Evolutionary conservation across 768 basidiomycete genomes (phyloP).

Genomic region (Collybia sp.): DNA sequence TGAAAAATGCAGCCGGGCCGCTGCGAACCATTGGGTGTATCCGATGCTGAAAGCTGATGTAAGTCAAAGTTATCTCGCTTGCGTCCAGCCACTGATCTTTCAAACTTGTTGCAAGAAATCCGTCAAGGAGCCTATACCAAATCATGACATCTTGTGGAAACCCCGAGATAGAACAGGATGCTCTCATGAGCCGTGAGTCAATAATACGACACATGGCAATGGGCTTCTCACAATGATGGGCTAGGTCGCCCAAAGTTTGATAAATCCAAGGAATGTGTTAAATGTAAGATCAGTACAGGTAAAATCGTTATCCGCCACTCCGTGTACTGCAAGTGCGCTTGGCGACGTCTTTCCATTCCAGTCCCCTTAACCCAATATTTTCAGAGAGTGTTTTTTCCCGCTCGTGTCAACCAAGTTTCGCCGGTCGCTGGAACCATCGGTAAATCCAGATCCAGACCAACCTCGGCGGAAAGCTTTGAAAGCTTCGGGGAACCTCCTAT

Average conservation of each 20-base stretch:
- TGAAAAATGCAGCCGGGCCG: too few species aligned
- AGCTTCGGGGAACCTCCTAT: conserved; percentile 61
- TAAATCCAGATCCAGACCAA: conserved; percentile 53
- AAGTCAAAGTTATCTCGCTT: too few species aligned
- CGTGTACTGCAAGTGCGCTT: conserved; percentile 76
- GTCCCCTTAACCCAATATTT: background rate
- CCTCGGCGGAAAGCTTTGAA: conserved; percentile 56
- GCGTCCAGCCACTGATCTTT: too few species aligned
- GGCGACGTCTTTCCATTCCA: conserved; percentile 1
- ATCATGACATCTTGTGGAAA: conserved; percentile 52
- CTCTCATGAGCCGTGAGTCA: conserved; percentile 62
- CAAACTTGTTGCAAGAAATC: too few species aligned
- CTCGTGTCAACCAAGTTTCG: conserved; percentile 62
- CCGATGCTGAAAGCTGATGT: too few species aligned
- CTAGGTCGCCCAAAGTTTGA: conserved; percentile 66
- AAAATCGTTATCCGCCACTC: conserved; percentile 75
- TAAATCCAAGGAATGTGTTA: conserved; percentile 63
- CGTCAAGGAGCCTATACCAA: too few species aligned
- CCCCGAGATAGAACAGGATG: conserved; percentile 52
- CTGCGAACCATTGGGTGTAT: too few species aligned
- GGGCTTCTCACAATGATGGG: background rate
- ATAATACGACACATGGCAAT: background rate
- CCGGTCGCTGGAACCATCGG: conserved; percentile 55
- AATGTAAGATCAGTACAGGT: conserved; percentile 62
- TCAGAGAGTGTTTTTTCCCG: conserved; percentile 63